These are phyloP conservation scores for Kluyveromyces siamensis DNA, from an alignment of 805 yeast genomes.

Conservation along the genomic window DNA sequence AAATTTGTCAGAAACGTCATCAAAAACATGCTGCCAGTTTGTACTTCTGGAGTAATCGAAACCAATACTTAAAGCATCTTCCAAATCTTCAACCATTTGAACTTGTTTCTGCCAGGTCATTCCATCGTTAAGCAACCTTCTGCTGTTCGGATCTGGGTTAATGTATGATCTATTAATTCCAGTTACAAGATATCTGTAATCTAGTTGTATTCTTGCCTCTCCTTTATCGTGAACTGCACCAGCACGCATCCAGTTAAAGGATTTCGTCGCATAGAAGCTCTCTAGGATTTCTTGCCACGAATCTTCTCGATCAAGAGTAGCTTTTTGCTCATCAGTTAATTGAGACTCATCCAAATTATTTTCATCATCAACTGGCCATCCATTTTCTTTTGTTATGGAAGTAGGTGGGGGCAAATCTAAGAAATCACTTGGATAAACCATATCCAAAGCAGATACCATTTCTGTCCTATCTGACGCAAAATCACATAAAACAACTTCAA, in stretches of 20 bases:
- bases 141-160: conserved; percentile 38
- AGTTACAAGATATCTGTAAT: conserved; percentile 44
- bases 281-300: conserved; percentile 10
- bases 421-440: conserved; percentile 30
- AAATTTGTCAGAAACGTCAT: conserved; percentile 42
- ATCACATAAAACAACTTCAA: conserved; percentile 53
- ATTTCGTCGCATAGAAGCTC: conserved; percentile 11
- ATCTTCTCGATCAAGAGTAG: conserved; percentile 18
- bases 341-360: conserved; percentile 14
- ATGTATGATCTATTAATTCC: conserved; percentile 44
- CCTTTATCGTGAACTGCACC: conserved; percentile 40
- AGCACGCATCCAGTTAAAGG: conserved; percentile 37
- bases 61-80: conserved; percentile 18
- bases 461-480: conserved; percentile 38
- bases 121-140: conserved; percentile 31
- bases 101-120: conserved; percentile 28
- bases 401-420: conserved; percentile 32
- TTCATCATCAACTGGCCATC: conserved; percentile 24
- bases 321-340: conserved; percentile 15
- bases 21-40: conserved; percentile 48
- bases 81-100: conserved; percentile 31
- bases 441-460: conserved; percentile 37
- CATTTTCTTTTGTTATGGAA: conserved; percentile 15
- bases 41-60: conserved; percentile 36
- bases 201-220: conserved; percentile 41